A percentile compares a stretch with the other conserved stretches of the same genome.
Evolutionary conservation across 225 moss, liverwort and hornwort species (phyloP).

Genomic region (Sphagnum contortum): DNA sequence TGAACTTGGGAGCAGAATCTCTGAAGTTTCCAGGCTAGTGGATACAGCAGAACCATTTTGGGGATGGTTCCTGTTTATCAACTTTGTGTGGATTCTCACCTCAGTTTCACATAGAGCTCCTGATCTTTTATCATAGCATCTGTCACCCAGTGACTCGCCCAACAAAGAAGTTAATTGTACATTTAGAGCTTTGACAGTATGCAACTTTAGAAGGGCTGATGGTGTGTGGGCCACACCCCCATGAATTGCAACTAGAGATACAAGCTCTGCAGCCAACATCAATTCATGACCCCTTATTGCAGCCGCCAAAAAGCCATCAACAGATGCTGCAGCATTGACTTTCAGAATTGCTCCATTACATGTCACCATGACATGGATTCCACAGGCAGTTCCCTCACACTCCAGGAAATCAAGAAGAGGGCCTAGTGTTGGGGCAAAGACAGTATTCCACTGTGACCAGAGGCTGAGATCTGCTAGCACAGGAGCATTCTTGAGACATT

Average conservation of each 20-base stretch:
- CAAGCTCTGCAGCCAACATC: conserved; percentile 46
- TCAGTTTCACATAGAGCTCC: no score
- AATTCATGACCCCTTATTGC: conserved; percentile 40
- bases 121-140: background rate
- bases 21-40: conserved; percentile 3
- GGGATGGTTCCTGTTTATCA: no score
- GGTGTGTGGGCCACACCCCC: conserved; percentile 66
- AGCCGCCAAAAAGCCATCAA: conserved; percentile 56
- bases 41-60: background rate
- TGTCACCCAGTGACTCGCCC: conserved; percentile 15
- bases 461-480: conserved; percentile 59
- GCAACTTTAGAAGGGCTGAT: conserved; percentile 62
- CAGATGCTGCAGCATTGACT: conserved; percentile 48
- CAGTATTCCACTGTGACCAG: conserved; percentile 72
- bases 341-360: conserved; percentile 50
- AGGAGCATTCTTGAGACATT: conserved; percentile 56
- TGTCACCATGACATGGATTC: conserved; percentile 49
- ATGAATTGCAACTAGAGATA: conserved; percentile 57
- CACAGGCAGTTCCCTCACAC: conserved; percentile 31
- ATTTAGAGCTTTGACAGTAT: conserved; percentile 63
- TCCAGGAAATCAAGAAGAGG: conserved; percentile 76
- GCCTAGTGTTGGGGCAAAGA: conserved; percentile 81
- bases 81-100: no score
- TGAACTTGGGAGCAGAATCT: background rate
- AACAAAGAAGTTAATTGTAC: conserved; percentile 36